Evolutionary conservation across 75 land plant species (phyloP).

Genomic region (Chamaecyparis obtusa): DNA sequence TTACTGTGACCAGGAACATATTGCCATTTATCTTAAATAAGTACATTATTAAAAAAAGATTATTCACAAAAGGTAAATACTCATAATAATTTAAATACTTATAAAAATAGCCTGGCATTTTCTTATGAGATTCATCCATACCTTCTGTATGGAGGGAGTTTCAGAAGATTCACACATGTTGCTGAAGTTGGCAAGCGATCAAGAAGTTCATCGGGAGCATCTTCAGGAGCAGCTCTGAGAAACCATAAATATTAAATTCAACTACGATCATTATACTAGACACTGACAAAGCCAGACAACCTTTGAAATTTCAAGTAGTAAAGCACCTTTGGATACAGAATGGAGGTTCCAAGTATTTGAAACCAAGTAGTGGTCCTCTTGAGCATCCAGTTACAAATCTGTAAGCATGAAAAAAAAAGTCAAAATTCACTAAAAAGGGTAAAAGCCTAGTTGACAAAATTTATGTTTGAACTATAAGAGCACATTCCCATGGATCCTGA

Average conservation of each 20-base stretch:
- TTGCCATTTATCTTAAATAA: not conserved
- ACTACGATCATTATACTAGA: not conserved
- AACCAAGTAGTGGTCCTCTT: conserved; percentile 93
- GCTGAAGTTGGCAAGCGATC: conserved; percentile 95
- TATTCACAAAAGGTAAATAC: not conserved
- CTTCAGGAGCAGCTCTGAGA: conserved; percentile 71
- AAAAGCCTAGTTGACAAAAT: not conserved
- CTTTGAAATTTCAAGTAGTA: not conserved
- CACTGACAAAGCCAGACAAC: not conserved
- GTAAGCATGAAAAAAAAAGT: not conserved
- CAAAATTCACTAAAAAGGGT: not conserved
- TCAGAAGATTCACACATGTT: conserved; percentile 94
- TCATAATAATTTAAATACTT: not conserved
- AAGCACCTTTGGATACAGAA: conserved; percentile 89
- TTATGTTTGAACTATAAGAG: not conserved
- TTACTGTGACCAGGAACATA: conserved; percentile 53
- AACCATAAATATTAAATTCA: not conserved
- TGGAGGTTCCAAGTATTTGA: conserved; percentile 84
- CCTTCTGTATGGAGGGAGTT: conserved; percentile 97
- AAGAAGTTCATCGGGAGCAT: conserved; percentile 64
- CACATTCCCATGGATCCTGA: not conserved
- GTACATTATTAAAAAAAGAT: not conserved
- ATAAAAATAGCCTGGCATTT: conserved; percentile 6
- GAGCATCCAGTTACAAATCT: conserved; percentile 99
- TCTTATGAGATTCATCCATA: conserved; percentile 7